A percentile compares a stretch with the other conserved stretches of the same genome.
Conservation (phyloP, 805 yeast genomes). For the Candida odintsovae region DNA sequence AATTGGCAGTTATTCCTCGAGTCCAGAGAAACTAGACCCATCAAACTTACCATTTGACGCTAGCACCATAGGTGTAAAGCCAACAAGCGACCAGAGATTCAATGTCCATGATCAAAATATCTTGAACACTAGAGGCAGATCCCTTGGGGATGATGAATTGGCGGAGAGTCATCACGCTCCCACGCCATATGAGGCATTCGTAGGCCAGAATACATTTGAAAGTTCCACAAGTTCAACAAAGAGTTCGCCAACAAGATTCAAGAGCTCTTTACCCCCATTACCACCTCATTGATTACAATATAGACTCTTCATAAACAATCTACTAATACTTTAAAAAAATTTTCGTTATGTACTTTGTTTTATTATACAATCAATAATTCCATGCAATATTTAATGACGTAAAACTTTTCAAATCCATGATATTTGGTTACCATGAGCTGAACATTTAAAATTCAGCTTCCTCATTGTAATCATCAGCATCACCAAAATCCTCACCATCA, state of each 20-base stretch:
- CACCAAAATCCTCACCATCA: conserved; percentile 47
- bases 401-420: neutral
- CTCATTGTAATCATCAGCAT: conserved; percentile 47
- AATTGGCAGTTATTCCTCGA: conserved; percentile 14
- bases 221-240: conserved; percentile 7
- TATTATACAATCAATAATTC: neutral
- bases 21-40: conserved; percentile 6
- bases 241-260: conserved; percentile 19
- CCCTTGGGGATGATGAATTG: conserved; percentile 25
- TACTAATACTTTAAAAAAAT: neutral
- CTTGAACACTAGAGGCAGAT: neutral
- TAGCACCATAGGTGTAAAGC: conserved; percentile 6
- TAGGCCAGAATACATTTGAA: conserved; percentile 3
- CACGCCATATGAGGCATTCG: conserved; percentile 34
- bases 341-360: neutral
- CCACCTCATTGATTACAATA: conserved; percentile 3
- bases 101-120: conserved; percentile 6
- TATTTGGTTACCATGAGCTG: neutral
- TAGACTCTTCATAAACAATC: neutral
- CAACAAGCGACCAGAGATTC: conserved; percentile 1
- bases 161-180: conserved; percentile 40
- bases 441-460: conserved; percentile 50
- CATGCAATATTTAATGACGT: neutral
- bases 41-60: conserved; percentile 21
- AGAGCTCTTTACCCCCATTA: conserved; percentile 17